Base-by-base conservation (phyloP, 371 early-diverging fungal species). In the Mucor ambiguus region DNA sequence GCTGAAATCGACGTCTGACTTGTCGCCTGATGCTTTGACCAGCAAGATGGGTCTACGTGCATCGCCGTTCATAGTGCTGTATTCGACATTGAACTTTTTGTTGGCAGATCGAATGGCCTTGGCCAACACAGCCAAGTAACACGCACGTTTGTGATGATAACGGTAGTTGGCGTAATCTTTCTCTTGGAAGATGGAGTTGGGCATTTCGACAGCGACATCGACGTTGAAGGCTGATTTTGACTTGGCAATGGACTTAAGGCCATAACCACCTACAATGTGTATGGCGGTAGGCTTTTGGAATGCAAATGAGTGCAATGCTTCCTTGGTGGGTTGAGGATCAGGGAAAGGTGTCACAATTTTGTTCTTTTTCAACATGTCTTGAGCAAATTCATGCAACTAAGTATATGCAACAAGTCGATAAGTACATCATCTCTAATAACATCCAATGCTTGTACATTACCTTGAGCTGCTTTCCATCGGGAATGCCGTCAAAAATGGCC, bases 131-230 rank as follows among this genome's bases (percentile, higher is more conserved):
- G 95, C 86, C 38, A 98, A 77, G 73, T 96, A 98, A 71, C 90
- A 96, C 0, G 96, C 92, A 48, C 98, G 90, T 74, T 98, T 98
- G 79, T 96, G 87, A 69, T 96, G 94, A 75, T 98, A 98, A 57
- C 97, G 87, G 75, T 92, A 86, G 84, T 98, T 97, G 73, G 96
- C 71, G 68, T 91, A 86, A 74, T 98, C 99, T 73, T 96, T 95
- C 60, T 97, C 96, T 71, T 90, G 89, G 73, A 97, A 94, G 30
- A 97, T 68, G 2, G 71, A 67, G 81, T 77, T 76, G 1, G 98
- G 99, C 96, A 98, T 97, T 61, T 96, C 91, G 14, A 97, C 93
- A 14, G 93, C 92, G 14, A 98, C 74, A 78, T 98, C 98, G 0
- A 97, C 91, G 66, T 90, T 94, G 70, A 90, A 88, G 2, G 86